Evolutionary conservation across 305 asterid genomes (phyloP).

Genomic region (Rubia peregrina): DNA sequence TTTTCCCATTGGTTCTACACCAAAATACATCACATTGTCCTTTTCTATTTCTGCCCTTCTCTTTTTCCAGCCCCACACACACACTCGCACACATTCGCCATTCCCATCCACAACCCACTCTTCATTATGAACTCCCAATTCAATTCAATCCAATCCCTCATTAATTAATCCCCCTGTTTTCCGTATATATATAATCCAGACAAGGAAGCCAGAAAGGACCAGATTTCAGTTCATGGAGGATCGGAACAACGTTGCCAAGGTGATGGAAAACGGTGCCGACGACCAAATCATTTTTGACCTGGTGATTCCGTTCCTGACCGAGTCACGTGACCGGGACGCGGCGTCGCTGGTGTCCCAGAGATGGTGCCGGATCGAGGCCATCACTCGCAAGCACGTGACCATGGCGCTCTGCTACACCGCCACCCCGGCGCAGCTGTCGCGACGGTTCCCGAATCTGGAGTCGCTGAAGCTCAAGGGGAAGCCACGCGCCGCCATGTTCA

Average conservation of each 20-base stretch:
- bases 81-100: background rate
- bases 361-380: slow-evolving; percentile 69
- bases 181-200: too few relatives aligned
- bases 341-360: slow-evolving; percentile 57
- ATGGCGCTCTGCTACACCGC: slow-evolving; percentile 87
- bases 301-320: slow-evolving; percentile 70
- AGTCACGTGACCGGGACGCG: slow-evolving; percentile 63
- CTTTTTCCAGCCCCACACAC: background rate
- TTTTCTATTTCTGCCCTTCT: background rate
- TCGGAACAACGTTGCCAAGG: slow-evolving; percentile 6
- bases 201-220: background rate
- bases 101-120: slow-evolving; percentile 1
- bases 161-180: background rate
- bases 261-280: too few relatives aligned
- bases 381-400: slow-evolving; percentile 82
- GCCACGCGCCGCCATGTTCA: slow-evolving; percentile 98
- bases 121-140: background rate
- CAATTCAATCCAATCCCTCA: background rate
- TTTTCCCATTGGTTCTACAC: background rate
- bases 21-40: background rate
- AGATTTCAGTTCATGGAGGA: slow-evolving; percentile 20
- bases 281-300: slow-evolving; percentile 75
- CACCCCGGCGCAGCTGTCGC: slow-evolving; percentile 46
- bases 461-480: slow-evolving; percentile 87
- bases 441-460: slow-evolving; percentile 66